Evolutionary conservation across 2,329 filamentous ascomycete species (phyloP), one percentile per base, ranked within the genome.

Genomic region (Rhinocladiella mackenziei): DNA sequence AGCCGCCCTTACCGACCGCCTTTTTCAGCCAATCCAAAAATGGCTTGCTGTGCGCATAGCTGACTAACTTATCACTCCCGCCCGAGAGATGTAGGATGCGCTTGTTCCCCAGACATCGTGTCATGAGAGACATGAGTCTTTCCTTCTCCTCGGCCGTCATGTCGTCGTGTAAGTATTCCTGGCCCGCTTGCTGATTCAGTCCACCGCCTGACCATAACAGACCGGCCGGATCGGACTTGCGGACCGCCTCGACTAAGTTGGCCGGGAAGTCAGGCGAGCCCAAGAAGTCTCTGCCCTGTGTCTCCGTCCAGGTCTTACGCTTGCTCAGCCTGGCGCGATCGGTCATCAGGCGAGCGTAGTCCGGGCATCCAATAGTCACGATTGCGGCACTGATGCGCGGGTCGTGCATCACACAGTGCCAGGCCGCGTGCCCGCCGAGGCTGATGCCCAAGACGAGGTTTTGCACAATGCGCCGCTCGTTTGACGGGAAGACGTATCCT

Each of bases 321-420:
- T 83, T 86, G 0, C 83, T 84, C 26, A 82, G 71, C 4, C 77
- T 72, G 1, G 91, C 91, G 8, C 92, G 86, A 57, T 91, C 82
- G 6, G 72, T 74, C 80, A 97, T 84, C 11, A 97, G 70, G 63
- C 85, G 73, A 52, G 82, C 78, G 58, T 86, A 95, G 65, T 98
- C 91, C 1, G 89, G 88, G 64, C 89, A 95, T 1, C 91, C 92
- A 40, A 97, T 86, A 17, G 95, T 76, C 2, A 86, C 74, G 5
- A 94, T 80, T 1, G 78, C 89, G 0, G 85, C 82, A n/a, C 75
- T 82, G 43, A 97, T 77, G 52, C 89, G 77, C 13, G 82, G 78
- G 48, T 97, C 89, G 26, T 80, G 76, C 33, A 96, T 77, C 46
- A 95, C 67, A 19, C 81, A 76, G 60, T 94, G 84, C 89, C 91